Evolutionary conservation across 2,329 filamentous ascomycete species (phyloP), one percentile per base, ranked within the genome.

Genomic region (Arthrinium puccinioides): DNA sequence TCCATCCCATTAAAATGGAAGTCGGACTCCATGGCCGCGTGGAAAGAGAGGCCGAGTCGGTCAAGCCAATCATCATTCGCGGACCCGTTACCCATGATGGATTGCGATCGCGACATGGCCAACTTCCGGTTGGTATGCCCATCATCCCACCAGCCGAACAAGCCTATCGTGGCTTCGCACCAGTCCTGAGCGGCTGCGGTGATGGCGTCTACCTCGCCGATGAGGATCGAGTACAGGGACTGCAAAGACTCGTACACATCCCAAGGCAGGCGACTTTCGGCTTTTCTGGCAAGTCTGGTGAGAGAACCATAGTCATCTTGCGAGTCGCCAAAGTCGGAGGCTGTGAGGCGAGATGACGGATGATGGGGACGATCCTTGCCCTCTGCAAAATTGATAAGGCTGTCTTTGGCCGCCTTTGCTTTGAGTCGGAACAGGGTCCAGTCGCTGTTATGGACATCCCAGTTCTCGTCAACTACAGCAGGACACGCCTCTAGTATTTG

Each of bases 61-160:
- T 81, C 78, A 38, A 86, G 70, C 57, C 94, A 95, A 18, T 79
- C 76, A 26, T 82, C 74, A 6, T 74, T 64, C n/a, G 72, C 70
- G 34, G 53, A 32, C 4, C 53, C 53, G 14, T 41, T 38, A 21
- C 29, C 28, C 29, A 72, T 51, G 44, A 62, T 59, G n/a, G 62
- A 57, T 21, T 63, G 61, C 10, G 67, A 63, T 24, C 65, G 50
- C 16, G 54, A 52, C 20, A 50, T 42, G 16, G 47, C 43, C 40
- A 59, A 55, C 15, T 61, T 53, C 33, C 54, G 61, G 48, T 63
- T 67, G 41, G 60, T 61, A 34, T 59, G 67, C n/a, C 76, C 75
- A 43, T 92, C 87, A 54, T 94, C 83, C 88, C 89, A 95, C 90
- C 90, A 97, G 6, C 84, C 81, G 21, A 89, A 81, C 34, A 97